These are phyloP conservation scores for Soucietia sequanensis DNA, from an alignment of 805 yeast species.

Conservation along the genomic window DNA sequence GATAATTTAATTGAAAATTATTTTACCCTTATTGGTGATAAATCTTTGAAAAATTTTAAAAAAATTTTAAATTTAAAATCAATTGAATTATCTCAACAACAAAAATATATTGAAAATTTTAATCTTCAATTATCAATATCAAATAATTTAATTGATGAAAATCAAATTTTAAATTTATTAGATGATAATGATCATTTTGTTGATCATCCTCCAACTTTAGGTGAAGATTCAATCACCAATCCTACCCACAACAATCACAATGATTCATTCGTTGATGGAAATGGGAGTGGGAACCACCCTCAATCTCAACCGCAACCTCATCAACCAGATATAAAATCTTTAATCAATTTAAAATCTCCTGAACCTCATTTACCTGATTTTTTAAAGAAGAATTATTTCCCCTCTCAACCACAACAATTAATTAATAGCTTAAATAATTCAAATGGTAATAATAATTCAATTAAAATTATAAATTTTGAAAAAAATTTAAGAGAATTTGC, in stretches of 20 bases:
- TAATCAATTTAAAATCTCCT: constrained; percentile 1
- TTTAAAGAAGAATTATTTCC: neutral
- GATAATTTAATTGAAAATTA: constrained; percentile 64
- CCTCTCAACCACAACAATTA: constrained; percentile 11
- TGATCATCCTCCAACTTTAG: constrained; percentile 1
- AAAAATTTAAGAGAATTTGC: constrained; percentile 47
- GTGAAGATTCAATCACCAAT: neutral
- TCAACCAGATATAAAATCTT: constrained; percentile 2
- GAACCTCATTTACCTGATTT: constrained; percentile 2
- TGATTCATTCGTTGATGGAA: too few relatives aligned
- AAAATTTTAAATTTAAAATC: constrained; percentile 68
- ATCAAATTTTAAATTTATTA: constrained; percentile 30
- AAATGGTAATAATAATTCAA: constrained; percentile 13
- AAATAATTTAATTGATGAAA: constrained; percentile 24
- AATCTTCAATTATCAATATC: constrained; percentile 31
- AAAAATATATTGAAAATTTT: constrained; percentile 36
- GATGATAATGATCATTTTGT: constrained; percentile 20
- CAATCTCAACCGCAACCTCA: constrained; percentile 1
- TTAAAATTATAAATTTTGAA: constrained; percentile 45
- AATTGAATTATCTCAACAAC: constrained; percentile 28
- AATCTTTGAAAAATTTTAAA: constrained; percentile 56
- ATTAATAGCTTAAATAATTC: constrained; percentile 5
- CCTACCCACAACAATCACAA: constrained; percentile 2
- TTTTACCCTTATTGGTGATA: constrained; percentile 65
- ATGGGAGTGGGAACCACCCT: constrained; percentile 1